phyloP scores from a whole-genome alignment of 495 filamentous ascomycete species.

The Friedmanniomyces endolithicus region DNA sequence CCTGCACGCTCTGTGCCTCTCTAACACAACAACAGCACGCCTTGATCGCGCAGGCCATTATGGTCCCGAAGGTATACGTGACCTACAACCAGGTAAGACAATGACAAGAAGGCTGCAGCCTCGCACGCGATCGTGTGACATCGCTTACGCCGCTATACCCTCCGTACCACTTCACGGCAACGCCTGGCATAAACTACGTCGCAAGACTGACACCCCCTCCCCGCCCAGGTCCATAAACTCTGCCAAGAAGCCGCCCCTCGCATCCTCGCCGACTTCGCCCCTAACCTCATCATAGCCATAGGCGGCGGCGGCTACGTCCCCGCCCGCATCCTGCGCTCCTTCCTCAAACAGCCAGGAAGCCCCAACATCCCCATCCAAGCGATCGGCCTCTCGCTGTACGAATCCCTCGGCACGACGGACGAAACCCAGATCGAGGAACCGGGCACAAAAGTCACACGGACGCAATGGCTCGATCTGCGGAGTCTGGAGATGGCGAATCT shows the following conservation, averaged over 20 bases:
- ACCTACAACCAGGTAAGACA: constrained; percentile 69
- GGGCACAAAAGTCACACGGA: constrained; percentile 90
- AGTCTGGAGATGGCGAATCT: constrained; percentile 82
- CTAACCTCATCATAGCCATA: constrained; percentile 97
- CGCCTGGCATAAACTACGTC: too few species aligned
- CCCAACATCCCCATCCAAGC: constrained; percentile 99
- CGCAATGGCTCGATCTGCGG: constrained; percentile 92
- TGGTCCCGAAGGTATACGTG: constrained; percentile 85
- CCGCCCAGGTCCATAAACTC: constrained; percentile 77
- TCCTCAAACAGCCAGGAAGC: constrained; percentile 77
- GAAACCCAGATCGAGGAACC: constrained; percentile 52
- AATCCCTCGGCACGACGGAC: constrained; percentile 55
- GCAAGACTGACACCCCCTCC: not conserved
- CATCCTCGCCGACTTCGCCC: constrained; percentile 74
- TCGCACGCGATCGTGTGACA: too few species aligned
- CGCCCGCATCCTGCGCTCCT: constrained; percentile 91
- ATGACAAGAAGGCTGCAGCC: too few species aligned
- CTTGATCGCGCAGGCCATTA: constrained; percentile 32
- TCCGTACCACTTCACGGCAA: too few species aligned
- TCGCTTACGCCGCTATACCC: too few species aligned
- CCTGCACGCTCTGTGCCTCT: not conserved
- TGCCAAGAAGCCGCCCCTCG: constrained; percentile 70
- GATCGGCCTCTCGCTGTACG: constrained; percentile 95
- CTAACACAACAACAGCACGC: not conserved
- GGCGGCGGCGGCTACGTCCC: constrained; percentile 96